phyloP scores from a whole-genome alignment of 768 basidiomycete genomes.

The Psilocybe subaeruginosa region DNA sequence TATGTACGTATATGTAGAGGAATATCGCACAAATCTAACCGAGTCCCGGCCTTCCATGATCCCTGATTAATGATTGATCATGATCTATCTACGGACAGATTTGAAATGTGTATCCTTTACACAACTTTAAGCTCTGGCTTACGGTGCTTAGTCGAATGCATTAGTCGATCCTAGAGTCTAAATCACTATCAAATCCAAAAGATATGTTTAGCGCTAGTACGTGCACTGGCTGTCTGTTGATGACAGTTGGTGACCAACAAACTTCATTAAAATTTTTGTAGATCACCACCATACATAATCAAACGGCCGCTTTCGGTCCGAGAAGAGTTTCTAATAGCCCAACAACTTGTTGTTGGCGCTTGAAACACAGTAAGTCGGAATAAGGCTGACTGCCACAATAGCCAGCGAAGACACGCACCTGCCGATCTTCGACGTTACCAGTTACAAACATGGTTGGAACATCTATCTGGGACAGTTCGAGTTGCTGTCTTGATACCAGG shows the following conservation, averaged over 20 bases:
- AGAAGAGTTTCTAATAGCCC: constrained; percentile 66
- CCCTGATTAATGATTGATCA: background rate
- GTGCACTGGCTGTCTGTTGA: background rate
- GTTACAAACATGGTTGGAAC: constrained; percentile 78
- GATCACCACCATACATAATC: background rate
- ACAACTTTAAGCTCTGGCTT: too few species aligned
- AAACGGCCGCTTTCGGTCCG: constrained; percentile 22
- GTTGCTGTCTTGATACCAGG: constrained; percentile 72
- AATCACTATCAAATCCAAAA: background rate
- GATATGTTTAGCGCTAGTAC: background rate
- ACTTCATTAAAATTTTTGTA: background rate
- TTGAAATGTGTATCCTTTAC: background rate
- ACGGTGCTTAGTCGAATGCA: background rate
- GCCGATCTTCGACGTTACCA: constrained; percentile 45
- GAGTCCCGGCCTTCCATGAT: background rate
- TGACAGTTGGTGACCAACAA: background rate
- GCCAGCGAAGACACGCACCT: constrained; percentile 47
- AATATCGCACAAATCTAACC: background rate
- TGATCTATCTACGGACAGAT: background rate
- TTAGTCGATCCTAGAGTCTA: background rate
- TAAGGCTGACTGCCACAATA: too few species aligned
- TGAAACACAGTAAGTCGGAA: background rate
- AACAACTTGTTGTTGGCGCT: constrained; percentile 75
- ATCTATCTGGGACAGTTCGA: constrained; percentile 54
- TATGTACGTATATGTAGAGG: background rate